Conservation (phyloP, 768 basidiomycete species). For the Podaxis carcinomalis region DNA sequence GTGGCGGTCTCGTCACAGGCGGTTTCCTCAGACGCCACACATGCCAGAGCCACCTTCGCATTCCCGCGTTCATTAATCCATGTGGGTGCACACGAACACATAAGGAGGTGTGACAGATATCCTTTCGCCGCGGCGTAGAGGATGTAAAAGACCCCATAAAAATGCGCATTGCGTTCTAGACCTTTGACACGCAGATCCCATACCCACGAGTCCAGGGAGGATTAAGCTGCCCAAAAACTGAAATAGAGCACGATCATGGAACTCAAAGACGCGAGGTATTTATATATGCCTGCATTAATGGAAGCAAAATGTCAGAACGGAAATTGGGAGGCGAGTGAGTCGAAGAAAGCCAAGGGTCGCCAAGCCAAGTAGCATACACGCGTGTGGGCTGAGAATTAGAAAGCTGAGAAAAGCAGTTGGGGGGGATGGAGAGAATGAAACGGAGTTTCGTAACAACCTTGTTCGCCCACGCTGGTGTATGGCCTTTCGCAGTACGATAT, state of each 20-base stretch:
- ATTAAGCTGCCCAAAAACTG: background rate
- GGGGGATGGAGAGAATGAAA: slow-evolving; percentile 16
- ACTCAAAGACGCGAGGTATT: background rate
- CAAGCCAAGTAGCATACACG: background rate
- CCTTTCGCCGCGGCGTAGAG: background rate
- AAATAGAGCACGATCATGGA: background rate
- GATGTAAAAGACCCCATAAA: background rate
- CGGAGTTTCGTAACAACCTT: slow-evolving; percentile 40
- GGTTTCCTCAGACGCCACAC: background rate
- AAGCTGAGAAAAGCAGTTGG: background rate
- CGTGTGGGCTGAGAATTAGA: background rate
- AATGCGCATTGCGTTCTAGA: background rate
- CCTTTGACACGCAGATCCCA: background rate
- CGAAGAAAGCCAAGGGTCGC: background rate
- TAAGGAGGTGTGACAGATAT: background rate
- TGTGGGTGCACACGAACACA: background rate
- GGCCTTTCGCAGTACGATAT: slow-evolving; percentile 85
- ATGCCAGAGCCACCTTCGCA: background rate
- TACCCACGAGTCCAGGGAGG: background rate
- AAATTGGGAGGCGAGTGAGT: background rate
- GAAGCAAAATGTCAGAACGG: background rate
- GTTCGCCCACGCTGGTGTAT: slow-evolving; percentile 80
- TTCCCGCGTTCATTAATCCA: background rate
- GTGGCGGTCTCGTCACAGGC: background rate
- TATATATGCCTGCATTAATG: background rate